phyloP scores from a whole-genome alignment of 352 stramenopile species.

The Phytopythium delawarense region DNA sequence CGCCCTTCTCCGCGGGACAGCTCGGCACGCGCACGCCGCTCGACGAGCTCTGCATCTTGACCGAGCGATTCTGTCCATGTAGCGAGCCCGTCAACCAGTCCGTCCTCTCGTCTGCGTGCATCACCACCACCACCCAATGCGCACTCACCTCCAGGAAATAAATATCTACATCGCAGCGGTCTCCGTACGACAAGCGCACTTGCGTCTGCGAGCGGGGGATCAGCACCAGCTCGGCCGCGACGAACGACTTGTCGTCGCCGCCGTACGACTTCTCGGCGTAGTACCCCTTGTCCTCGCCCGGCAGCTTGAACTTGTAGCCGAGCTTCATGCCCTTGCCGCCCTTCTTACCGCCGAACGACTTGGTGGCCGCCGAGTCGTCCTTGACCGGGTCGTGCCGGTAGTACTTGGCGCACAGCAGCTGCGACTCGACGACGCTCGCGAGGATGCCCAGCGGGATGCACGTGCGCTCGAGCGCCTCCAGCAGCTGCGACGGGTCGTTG shows the following conservation, averaged over 20 bases:
- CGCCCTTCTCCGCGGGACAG: constrained; percentile 66
- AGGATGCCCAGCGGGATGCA: constrained; percentile 84
- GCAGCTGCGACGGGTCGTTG: constrained; percentile 68
- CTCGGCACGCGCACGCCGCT: constrained; percentile 74
- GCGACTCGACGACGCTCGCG: constrained; percentile 76
- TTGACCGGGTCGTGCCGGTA: constrained; percentile 66
- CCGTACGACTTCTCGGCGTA: constrained; percentile 84
- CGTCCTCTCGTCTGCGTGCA: background rate
- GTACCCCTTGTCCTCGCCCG: constrained; percentile 80
- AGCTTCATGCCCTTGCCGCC: constrained; percentile 85
- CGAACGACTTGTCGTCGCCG: constrained; percentile 83
- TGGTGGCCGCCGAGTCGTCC: constrained; percentile 27
- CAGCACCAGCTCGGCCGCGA: constrained; percentile 75
- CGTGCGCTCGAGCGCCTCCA: constrained; percentile 79
- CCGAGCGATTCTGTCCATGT: constrained; percentile 55
- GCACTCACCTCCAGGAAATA: constrained; percentile 82
- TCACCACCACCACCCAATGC: background rate
- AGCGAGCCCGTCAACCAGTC: background rate
- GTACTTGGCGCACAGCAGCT: constrained; percentile 81
- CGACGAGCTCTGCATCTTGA: constrained; percentile 82
- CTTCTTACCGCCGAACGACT: constrained; percentile 65
- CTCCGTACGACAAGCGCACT: constrained; percentile 77
- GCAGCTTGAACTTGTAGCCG: constrained; percentile 85
- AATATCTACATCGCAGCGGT: constrained; percentile 88
- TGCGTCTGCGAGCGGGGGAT: constrained; percentile 85